Evolutionary conservation across 345 rosid species (phyloP).

Genomic region (Gossypium turneri): DNA sequence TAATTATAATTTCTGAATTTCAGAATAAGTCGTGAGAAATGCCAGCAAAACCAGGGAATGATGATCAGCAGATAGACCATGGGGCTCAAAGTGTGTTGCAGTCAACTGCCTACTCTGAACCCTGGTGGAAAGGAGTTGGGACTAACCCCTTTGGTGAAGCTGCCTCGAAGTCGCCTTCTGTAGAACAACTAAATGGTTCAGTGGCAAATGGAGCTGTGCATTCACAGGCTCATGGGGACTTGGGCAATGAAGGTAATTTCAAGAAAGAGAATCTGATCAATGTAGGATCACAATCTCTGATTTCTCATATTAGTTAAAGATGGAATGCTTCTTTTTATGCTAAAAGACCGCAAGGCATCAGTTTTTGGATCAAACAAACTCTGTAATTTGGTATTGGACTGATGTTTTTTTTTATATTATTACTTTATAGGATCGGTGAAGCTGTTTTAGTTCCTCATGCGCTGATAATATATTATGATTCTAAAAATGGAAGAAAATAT

Average conservation of each 20-base stretch:
- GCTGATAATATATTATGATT: slow-evolving; percentile 1
- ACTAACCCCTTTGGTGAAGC: slow-evolving; percentile 26
- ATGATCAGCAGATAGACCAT: slow-evolving; percentile 29
- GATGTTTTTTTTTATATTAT: not conserved
- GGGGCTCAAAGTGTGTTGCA: slow-evolving; percentile 30
- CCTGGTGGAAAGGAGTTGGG: slow-evolving; percentile 53
- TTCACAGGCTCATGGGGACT: slow-evolving; percentile 23
- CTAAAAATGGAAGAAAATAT: not conserved
- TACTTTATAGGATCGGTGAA: not conserved
- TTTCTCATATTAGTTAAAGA: slow-evolving; percentile 8
- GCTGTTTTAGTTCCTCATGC: not conserved
- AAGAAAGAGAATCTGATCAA: slow-evolving; percentile 11
- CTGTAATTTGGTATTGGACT: not conserved
- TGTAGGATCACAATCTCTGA: slow-evolving; percentile 18
- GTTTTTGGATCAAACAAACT: not conserved
- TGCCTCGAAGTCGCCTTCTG: slow-evolving; percentile 25
- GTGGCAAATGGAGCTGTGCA: slow-evolving; percentile 19
- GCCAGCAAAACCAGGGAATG: slow-evolving; percentile 39
- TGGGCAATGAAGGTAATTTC: slow-evolving; percentile 25
- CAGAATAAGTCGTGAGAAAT: slow-evolving; percentile 32
- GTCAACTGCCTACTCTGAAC: slow-evolving; percentile 34
- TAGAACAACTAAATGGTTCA: slow-evolving; percentile 28
- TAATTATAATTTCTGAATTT: not conserved
- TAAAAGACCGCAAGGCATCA: not conserved
- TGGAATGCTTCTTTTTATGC: slow-evolving; percentile 1